phyloP scores from a whole-genome alignment of 805 yeast genomes.

The Metschnikowia peoriensis region DNA sequence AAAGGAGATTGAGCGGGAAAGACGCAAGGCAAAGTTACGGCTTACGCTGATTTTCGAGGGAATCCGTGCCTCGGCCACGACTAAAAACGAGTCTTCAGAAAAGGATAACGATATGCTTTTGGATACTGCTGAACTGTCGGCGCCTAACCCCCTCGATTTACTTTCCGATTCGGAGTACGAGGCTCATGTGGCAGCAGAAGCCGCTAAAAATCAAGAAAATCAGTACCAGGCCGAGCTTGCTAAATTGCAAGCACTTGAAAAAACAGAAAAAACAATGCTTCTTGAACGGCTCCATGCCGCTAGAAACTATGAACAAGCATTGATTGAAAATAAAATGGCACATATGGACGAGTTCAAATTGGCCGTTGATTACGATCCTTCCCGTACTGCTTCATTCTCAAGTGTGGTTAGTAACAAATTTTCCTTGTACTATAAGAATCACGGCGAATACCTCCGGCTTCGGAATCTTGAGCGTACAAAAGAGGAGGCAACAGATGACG shows the following conservation, averaged over 20 bases:
- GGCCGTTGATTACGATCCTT: constrained; percentile 23
- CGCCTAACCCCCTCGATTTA: constrained; percentile 5
- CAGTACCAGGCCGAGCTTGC: constrained; percentile 16
- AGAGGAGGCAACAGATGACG: constrained; percentile 45
- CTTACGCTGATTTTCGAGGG: constrained; percentile 46
- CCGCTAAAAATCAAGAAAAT: constrained; percentile 20
- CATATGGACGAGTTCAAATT: constrained; percentile 32
- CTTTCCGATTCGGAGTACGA: constrained; percentile 27
- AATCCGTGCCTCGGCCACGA: constrained; percentile 25
- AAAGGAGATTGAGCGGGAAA: constrained; percentile 47
- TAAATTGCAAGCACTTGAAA: constrained; percentile 15
- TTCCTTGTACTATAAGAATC: constrained; percentile 39
- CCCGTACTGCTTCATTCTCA: not conserved
- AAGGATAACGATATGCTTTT: constrained; percentile 13
- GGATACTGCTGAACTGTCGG: constrained; percentile 13
- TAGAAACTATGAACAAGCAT: constrained; percentile 33
- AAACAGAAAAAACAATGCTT: constrained; percentile 21
- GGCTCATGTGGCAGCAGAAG: constrained; percentile 16
- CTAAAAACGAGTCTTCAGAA: constrained; percentile 17
- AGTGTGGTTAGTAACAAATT: constrained; percentile 12
- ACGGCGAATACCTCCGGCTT: constrained; percentile 41
- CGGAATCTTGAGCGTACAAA: constrained; percentile 33
- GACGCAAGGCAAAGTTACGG: constrained; percentile 46
- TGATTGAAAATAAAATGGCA: constrained; percentile 37
- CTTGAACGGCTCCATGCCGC: constrained; percentile 22